Base-by-base conservation (phyloP, 352 stramenopile species). In the Discostella stelligera region DNA sequence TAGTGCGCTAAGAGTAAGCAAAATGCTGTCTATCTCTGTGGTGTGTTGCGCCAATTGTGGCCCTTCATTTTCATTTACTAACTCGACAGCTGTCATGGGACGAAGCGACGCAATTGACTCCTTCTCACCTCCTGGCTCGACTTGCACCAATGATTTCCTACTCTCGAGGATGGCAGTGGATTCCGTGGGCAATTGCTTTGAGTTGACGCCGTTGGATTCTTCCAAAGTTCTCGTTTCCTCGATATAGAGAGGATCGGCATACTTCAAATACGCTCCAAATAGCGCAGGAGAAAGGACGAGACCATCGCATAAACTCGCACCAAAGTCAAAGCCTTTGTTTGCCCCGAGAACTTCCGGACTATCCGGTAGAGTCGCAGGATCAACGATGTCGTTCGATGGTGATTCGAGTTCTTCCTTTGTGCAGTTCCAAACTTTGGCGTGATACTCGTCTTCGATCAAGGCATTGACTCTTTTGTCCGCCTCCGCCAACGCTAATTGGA, bases 361-460 rank as follows among this genome's bases (percentile, higher is more conserved):
- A 32, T 44, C 56, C 30, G 78, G 73, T 49, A 52, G 46, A 18
- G 68, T 60, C n/a, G 83, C 81, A 41, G 83, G 86, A 74, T 91
- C 73, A 10, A 67, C 52, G 27, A 59, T 54, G 58, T 37, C 16
- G 32, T 62, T 41, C 30, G 50, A 67, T 32, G 23, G 2, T 25
- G 14, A 37, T 3, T 64, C 23, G 8, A 76, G 14, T 44, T 81
- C 73, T 32, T 76, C 55, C 46, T 82, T 71, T 11, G 86, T 91
- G 61, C 75, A 85, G 69, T 91, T 91, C 83, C 86, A 91, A 30
- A 87, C 77, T 37, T 81, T 73, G 5, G 86, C 86, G 52, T 79
- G 59, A 50, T 79, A 87, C 71, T 92, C 84, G 39, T 82, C 62
- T 53, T 85, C 44, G 53, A 92, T 82, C 55, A 90, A 70, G 0